phyloP scores from a whole-genome alignment of 768 basidiomycete genomes.

The Flagelloscypha sp. region DNA sequence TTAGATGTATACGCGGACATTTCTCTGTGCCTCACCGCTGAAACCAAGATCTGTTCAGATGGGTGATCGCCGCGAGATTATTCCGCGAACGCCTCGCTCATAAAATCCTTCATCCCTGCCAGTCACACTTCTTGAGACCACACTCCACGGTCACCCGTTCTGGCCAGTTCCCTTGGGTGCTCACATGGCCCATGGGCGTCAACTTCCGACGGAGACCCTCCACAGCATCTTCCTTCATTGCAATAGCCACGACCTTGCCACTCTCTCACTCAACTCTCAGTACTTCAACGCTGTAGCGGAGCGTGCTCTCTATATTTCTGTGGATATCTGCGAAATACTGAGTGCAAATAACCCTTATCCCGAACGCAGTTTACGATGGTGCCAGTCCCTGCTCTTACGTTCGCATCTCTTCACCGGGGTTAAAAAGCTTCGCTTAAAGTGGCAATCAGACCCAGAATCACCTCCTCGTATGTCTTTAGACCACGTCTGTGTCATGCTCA shows the following conservation, averaged over 20 bases:
- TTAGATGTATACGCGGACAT: no score
- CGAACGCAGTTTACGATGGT: slow-evolving; percentile 40
- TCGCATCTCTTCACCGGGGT: slow-evolving; percentile 38
- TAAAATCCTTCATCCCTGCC: no score
- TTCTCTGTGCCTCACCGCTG: no score
- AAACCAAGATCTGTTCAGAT: no score
- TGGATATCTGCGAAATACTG: slow-evolving; percentile 40
- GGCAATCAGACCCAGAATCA: slow-evolving; percentile 35
- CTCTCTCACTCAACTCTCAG: slow-evolving; percentile 36
- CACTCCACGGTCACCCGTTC: no score
- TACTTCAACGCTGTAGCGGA: slow-evolving; percentile 47
- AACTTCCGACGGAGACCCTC: slow-evolving; percentile 55
- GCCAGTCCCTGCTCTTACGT: slow-evolving; percentile 38
- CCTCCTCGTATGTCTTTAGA: slow-evolving; percentile 18
- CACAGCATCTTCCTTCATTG: slow-evolving; percentile 37
- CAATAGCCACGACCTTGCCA: slow-evolving; percentile 27
- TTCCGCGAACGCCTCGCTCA: no score
- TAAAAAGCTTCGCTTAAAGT: slow-evolving; percentile 43
- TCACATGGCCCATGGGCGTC: no score
- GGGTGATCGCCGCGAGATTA: no score
- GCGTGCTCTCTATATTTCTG: slow-evolving; percentile 47
- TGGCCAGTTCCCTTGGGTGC: no score
- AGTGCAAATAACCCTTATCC: slow-evolving; percentile 32
- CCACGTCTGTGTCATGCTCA: slow-evolving; percentile 31
- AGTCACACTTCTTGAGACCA: no score